Evolutionary conservation across 305 asterid species (phyloP), one percentile per base, ranked within the genome.

Genomic region (Rubia balearica): DNA sequence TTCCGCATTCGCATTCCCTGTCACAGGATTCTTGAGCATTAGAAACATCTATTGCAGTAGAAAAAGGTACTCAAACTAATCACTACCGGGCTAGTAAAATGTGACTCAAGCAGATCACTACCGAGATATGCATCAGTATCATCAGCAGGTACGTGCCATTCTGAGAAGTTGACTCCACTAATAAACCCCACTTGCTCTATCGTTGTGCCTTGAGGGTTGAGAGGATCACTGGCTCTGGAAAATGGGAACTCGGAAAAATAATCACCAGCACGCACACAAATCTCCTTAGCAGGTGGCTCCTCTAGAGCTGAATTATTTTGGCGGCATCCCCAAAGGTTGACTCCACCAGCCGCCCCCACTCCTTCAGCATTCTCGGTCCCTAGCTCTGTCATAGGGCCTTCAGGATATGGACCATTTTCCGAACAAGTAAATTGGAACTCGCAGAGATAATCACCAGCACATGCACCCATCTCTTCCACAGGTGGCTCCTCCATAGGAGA

Each of bases 371-470:
- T 36, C 61, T 5, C 73, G 14, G 5, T 61, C 6, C 8, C 42
- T 74, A 43, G 53, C 14, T 8, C 24, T 9, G 64, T 7, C 24
- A 57, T 6, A 8, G 61, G 21, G 33, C 40, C 69, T 60, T 46
- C 42, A 33, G 61, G 36, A 68, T 19, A 46, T 46, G 64, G 48
- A 12, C 21, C 45, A 51, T 60, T 42, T 27, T 21, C 21, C 45
- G 49, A 66, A 38, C 10, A 0, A 49, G 13, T 10, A 66, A 56
- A 17, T 16, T 30, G 38, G 41, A 30, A 71, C 55, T 66, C 48
- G 13, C 51, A 22, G 64, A 70, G 51, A 27, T 30, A 73, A 27
- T 30, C 55, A 41, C 59, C 67, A 62, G 53, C 40, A 55, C 41
- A 61, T 21, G n/a, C 57, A 51, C 36, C 64, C 55, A 13, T 12